Evolutionary conservation across 805 yeast species (phyloP), one percentile per base, ranked within the genome.

Genomic region (Saccharomycopsis guyanensis): DNA sequence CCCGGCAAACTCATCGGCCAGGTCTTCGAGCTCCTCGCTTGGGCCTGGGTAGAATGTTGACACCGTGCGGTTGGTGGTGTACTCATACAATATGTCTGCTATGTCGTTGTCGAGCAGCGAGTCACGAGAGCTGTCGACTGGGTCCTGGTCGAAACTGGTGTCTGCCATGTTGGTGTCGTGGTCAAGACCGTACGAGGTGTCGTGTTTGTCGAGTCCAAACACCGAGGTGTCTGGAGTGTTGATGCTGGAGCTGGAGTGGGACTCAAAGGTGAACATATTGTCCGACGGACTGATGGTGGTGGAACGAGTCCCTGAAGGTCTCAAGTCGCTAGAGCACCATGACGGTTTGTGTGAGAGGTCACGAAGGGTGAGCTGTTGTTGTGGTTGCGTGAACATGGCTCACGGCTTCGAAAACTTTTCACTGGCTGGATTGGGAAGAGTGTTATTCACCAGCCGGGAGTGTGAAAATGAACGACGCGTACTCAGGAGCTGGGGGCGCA

Each of bases 91-190:
- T 25, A 45, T 45, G 16, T 45, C 48, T 8, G 38, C 13, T 7
- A 45, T 31, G 23, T 45, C 48, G 20, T 35, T 33, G n/a, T 45
- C 49, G 15, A 45, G 23, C 12, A 45, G n/a, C 1, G 45, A 40
- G 18, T 45, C 49, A 4, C 45, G 20, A 37, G 15, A 4, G 15
- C 13, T 5, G 43, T 33, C 10, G 10, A 5, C 37, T 8, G 7
- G 20, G 7, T 10, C 37, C 20, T 33, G 20, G 12, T 18, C 13
- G 15, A 5, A 4, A 12, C 6, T 39, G 18, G 42, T 24, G 8
- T 27, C 22, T 13, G 40, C 22, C 13, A 5, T 19, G 40, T 15
- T 16, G n/a, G 7, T 8, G 40, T 5, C n/a, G 38, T 34, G 10
- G 32, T 27, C 32, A 27, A 13, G 8, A 13, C 12, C 8, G n/a